Evolutionary conservation across 441 rosid species (phyloP), one percentile per base, ranked within the genome.

Genomic region (Melastoma candidum): DNA sequence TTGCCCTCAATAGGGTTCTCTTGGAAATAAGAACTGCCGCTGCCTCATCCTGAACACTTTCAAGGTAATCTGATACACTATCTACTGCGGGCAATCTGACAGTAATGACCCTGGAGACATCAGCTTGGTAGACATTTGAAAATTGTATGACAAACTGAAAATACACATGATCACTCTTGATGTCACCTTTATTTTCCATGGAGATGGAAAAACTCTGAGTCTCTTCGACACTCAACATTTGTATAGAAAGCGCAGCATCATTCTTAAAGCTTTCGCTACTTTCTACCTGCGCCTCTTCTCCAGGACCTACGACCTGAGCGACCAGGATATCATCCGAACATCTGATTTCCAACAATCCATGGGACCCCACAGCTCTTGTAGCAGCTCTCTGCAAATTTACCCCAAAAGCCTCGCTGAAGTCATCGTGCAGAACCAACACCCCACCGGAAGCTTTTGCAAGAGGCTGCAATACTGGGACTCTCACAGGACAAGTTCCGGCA

Each of bases 351-450:
- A 93, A 68, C 54, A 82, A 69, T 52, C 98, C 97, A 65, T 81
- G 85, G 49, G 92, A 84, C 50, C 90, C 97, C 41, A 94, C 85
- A 17, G 90, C 92, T 67, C 98, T 77, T 13, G 77, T 70, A 61
- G 92, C 78, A 48, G 98, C 97, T 68, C 96, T 79, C 69, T 93
- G 96, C 84, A 93, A 80, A 61, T 88, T 90, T 61, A 93, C 89
- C 48, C 97, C 95, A 66, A 93, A 88, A 57, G 98, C 94, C 76
- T 92, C 98, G 46, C 98, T 95, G 69, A 92, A 88, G 77, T 93
- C 97, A 59, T 93, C 95, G 52, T 88, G 95, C 57, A 93, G 98
- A 63, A 93, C 77, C 79, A 93, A 61, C 56, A 86, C 95, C 63
- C 97, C 98, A 14, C 98, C 98, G 8, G 97, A 84, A 66, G 97